Base-by-base conservation (phyloP, 2,329 filamentous ascomycete species). In the Paracorniculantispora psalliotae region DNA sequence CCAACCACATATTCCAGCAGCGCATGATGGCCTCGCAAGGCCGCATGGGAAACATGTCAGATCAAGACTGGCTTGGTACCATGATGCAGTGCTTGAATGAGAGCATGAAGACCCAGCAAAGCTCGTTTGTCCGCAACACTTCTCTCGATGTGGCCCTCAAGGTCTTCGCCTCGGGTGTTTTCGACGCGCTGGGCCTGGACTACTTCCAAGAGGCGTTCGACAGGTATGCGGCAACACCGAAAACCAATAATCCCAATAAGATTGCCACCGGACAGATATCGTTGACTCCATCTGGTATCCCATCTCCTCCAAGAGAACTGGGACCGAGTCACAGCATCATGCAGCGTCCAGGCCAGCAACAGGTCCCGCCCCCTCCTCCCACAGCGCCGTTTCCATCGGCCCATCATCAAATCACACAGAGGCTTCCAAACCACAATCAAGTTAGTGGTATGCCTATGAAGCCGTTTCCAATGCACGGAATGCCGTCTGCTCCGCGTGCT, bases 31-130 rank as follows among this genome's bases (percentile, higher is more conserved):
- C 56, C 39, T 44, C 47, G 47, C 56, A 35, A 2, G 47, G 39
- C 9, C 37, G 12, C 15, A 21, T 19, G 26, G 47, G 48, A 2
- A 13, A n/a, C 48, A 47, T 52, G 48, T 46, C 56, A 19, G 28
- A 47, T 3, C 48, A 58, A 4, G 56, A 58, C 28, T 59, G 48
- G 48, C 10, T 52, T 7, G 56, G 48, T 6, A 52, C 48, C 5
- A 52, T 59, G 56, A 51, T 52, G 56, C 30, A 59, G 17, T 59
- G 56, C 30, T 13, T 59, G 15, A 52, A 59, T 13, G 56, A 59
- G 15, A 59, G 56, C 48, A 59, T 39, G 56, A 35, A 23, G 21
- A 28, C 56, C 0, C 48, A 52, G 39, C 56, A 52, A 41, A 46
- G 28, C 39, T 52, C 44, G 1, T 50, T 56, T 46, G 50, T 44